phyloP scores from a whole-genome alignment of 805 yeast species.

The Saccharomycopsis vini region DNA sequence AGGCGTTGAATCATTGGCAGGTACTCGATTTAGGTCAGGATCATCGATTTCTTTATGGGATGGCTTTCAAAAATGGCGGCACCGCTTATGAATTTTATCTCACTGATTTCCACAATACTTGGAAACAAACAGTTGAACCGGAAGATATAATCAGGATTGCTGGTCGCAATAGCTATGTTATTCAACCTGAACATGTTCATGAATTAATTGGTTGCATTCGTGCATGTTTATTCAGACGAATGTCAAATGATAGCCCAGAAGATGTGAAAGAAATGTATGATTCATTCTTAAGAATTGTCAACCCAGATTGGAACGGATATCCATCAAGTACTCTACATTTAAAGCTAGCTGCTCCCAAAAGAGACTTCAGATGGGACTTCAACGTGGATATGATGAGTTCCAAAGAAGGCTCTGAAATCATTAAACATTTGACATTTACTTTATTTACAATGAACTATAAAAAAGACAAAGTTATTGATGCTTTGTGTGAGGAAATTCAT shows the following conservation, averaged over 20 bases:
- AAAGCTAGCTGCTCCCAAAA: background rate
- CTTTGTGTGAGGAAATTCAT: conserved; percentile 5
- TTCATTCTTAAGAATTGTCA: conserved; percentile 1
- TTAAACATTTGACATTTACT: conserved; percentile 11
- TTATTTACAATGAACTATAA: conserved; percentile 6
- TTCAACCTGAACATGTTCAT: conserved; percentile 2
- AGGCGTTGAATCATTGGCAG: too few relatives aligned
- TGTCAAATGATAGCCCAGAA: too few relatives aligned
- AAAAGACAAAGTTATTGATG: conserved; percentile 11
- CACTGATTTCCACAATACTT: conserved; percentile 15
- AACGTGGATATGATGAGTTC: conserved; percentile 1
- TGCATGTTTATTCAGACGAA: conserved; percentile 14
- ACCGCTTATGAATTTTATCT: too few relatives aligned
- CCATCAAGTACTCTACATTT: too few relatives aligned
- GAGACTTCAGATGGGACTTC: conserved; percentile 16
- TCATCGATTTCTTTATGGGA: too few relatives aligned
- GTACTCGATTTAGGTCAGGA: too few relatives aligned
- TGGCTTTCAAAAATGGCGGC: too few relatives aligned
- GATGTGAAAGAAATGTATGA: too few relatives aligned
- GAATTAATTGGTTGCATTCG: conserved; percentile 10
- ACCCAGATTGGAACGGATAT: too few relatives aligned
- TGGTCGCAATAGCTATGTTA: background rate
- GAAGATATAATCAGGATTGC: conserved; percentile 1
- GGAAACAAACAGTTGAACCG: conserved; percentile 6
- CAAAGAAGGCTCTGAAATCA: conserved; percentile 16